A percentile compares a stretch with the other conserved stretches of the same genome.
phyloP scores from a whole-genome alignment of 2,329 filamentous ascomycete species.

The Venturia oleaginea region DNA sequence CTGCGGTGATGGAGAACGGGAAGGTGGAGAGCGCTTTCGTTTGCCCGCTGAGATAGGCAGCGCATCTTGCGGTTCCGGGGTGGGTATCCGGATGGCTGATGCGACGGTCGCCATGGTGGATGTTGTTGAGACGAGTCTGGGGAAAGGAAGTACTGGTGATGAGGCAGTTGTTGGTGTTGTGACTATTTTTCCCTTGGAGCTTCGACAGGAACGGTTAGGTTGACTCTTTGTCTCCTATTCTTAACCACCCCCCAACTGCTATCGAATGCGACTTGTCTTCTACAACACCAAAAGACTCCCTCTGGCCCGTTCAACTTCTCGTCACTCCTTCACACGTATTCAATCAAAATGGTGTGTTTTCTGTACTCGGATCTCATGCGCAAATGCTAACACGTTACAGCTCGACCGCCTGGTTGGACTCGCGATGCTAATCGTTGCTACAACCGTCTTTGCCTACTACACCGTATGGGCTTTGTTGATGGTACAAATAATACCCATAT shows the following conservation, averaged over 20 bases:
- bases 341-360: conserved; percentile 9
- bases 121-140: conserved; percentile 1
- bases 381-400: conserved; percentile 37
- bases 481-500: conserved; percentile 47
- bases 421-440: conserved; percentile 66
- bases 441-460: conserved; percentile 79
- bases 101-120: conserved; percentile 11
- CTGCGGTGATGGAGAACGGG: conserved; percentile 16
- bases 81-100: conserved; percentile 14
- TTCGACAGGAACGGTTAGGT: not conserved
- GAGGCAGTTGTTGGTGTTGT: not conserved
- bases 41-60: conserved; percentile 5
- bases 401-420: conserved; percentile 80
- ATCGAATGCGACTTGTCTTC: conserved; percentile 2
- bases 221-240: not conserved
- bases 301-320: not conserved
- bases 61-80: conserved; percentile 12
- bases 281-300: not conserved
- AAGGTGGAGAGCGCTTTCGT: conserved; percentile 26
- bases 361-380: not conserved
- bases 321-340: conserved; percentile 6
- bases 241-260: not conserved
- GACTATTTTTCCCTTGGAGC: not conserved
- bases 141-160: conserved; percentile 3
- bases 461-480: conserved; percentile 96